Conservation (phyloP, 345 rosid species). For the Eucalyptus guilfoylei region DNA sequence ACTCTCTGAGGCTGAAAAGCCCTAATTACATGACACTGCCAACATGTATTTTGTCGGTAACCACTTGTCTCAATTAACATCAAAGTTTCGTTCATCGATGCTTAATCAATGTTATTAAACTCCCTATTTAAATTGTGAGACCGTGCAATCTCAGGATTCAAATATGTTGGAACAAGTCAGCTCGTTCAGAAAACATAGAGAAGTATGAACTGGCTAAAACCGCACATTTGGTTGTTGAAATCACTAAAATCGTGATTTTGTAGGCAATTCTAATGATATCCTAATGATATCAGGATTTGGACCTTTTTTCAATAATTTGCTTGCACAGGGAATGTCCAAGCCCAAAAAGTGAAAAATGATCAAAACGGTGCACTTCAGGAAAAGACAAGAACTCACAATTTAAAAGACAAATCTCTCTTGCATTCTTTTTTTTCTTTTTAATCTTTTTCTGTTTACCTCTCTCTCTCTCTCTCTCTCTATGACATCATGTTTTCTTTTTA, state of each 20-base stretch:
- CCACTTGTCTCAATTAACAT: neutral
- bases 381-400: neutral
- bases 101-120: neutral
- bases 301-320: neutral
- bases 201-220: neutral
- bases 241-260: neutral
- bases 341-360: neutral
- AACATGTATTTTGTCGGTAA: conserved; percentile 11
- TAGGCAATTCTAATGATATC: neutral
- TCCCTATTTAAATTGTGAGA: neutral
- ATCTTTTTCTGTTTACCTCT: neutral
- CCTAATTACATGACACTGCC: conserved; percentile 33
- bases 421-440: neutral
- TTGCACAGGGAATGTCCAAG: neutral
- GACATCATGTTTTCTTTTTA: neutral
- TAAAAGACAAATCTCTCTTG: neutral
- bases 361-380: neutral
- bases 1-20: conserved; percentile 33
- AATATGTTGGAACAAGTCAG: neutral
- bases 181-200: neutral
- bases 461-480: neutral
- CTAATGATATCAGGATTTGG: neutral
- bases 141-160: neutral
- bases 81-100: neutral
- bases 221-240: neutral